Evolutionary conservation across 331 rosid genomes (phyloP).

Genomic region (Ulmus americana): DNA sequence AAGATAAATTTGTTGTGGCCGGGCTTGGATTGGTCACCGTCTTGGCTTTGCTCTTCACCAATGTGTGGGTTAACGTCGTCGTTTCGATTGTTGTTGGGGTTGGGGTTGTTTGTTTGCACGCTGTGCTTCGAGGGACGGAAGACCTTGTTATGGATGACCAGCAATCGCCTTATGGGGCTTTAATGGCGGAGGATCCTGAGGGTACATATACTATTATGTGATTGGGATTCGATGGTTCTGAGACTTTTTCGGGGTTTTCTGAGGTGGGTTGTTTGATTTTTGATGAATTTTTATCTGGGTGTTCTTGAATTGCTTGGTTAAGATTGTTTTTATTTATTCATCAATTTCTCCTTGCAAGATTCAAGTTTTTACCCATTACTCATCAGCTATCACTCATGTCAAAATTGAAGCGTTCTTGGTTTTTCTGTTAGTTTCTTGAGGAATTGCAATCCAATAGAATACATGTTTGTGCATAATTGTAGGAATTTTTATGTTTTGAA

Average conservation of each 20-base stretch:
- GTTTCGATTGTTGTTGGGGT: conserved; percentile 23
- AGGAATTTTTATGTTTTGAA: too few species aligned
- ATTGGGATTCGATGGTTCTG: not conserved
- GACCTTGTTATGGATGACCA: conserved; percentile 49
- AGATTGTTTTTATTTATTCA: conserved; percentile 3
- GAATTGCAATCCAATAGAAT: not conserved
- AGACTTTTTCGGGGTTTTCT: not conserved
- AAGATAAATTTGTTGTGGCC: conserved; percentile 25
- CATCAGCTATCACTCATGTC: not conserved
- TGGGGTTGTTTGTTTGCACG: conserved; percentile 32
- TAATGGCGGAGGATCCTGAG: conserved; percentile 29
- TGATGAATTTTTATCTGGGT: too few species aligned
- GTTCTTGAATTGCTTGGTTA: not conserved
- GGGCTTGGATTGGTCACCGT: conserved; percentile 29
- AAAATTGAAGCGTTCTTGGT: not conserved
- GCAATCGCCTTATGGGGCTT: conserved; percentile 55
- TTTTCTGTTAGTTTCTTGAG: not conserved
- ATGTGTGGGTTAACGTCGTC: conserved; percentile 46
- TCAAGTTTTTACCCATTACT: not conserved
- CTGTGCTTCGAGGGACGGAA: conserved; percentile 47
- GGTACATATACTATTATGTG: conserved; percentile 55
- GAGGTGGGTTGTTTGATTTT: conserved; percentile 10
- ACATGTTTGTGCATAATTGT: too few species aligned
- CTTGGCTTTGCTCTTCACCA: conserved; percentile 28
- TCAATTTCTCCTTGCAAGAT: not conserved